These are phyloP conservation scores for Fusarium torulosum DNA, from an alignment of 2,329 filamentous ascomycete species.

Conservation along the genomic window DNA sequence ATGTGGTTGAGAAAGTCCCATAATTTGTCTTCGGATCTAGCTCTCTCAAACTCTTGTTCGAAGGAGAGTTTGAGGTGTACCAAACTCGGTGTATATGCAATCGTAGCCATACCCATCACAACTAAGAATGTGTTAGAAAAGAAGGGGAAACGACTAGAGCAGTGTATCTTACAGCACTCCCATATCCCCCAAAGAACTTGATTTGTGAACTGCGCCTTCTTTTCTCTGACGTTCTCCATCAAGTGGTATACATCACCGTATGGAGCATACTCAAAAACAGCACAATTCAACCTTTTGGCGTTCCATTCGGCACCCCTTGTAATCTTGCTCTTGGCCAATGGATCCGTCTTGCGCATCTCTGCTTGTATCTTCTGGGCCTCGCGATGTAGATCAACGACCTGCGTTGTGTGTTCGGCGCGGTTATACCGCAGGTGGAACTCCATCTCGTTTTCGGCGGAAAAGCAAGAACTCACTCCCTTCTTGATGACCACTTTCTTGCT, in stretches of 20 bases:
- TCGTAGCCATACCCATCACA: slow-evolving; percentile 45
- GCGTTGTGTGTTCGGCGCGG: slow-evolving; percentile 47
- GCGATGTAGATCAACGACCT: slow-evolving; percentile 42
- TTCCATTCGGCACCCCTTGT: slow-evolving; percentile 11
- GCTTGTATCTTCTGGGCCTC: slow-evolving; percentile 22
- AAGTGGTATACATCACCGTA: slow-evolving; percentile 42
- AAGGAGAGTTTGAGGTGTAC: slow-evolving; percentile 14
- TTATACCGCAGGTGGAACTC: slow-evolving; percentile 47
- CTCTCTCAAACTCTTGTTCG: slow-evolving; percentile 26
- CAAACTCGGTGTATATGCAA: slow-evolving; percentile 44
- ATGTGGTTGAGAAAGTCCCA: slow-evolving; percentile 15
- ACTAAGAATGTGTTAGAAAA: slow-evolving; percentile 40
- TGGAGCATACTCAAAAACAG: slow-evolving; percentile 48
- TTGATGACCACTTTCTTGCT: slow-evolving; percentile 48
- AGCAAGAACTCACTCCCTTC: slow-evolving; percentile 7
- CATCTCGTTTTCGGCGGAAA: slow-evolving; percentile 30
- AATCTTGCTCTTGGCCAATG: background rate
- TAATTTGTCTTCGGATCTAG: slow-evolving; percentile 3
- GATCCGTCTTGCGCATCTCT: slow-evolving; percentile 9
- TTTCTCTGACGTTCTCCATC: slow-evolving; percentile 20
- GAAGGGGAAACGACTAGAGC: background rate
- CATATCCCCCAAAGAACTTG: slow-evolving; percentile 49
- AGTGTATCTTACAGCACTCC: slow-evolving; percentile 47
- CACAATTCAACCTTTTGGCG: slow-evolving; percentile 1
- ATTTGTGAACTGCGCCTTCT: slow-evolving; percentile 22